phyloP scores from a whole-genome alignment of 179 eudicot genomes.

The Silene coronaria region DNA sequence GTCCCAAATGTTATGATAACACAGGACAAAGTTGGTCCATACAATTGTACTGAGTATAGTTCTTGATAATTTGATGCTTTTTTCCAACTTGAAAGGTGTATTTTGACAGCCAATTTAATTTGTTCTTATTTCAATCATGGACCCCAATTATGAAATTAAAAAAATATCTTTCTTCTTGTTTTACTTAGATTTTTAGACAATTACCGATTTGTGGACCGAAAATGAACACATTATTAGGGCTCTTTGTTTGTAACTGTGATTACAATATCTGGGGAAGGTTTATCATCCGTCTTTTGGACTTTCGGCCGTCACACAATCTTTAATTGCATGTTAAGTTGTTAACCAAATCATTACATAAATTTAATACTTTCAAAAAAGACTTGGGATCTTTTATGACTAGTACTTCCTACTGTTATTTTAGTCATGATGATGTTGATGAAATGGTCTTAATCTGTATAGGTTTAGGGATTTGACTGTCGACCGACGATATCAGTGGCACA shows the following conservation, averaged over 20 bases:
- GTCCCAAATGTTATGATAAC: slow-evolving; percentile 12
- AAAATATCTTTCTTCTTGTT: not conserved
- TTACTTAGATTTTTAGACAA: not conserved
- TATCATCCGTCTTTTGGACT: not conserved
- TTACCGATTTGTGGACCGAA: not conserved
- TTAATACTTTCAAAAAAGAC: no score
- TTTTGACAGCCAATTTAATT: not conserved
- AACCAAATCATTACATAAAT: no score
- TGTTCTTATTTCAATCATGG: slow-evolving; percentile 5
- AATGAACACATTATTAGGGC: slow-evolving; percentile 4
- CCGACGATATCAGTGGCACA: not conserved
- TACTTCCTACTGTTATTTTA: no score
- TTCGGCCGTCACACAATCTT: not conserved
- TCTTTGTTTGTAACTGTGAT: not conserved
- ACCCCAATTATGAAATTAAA: not conserved
- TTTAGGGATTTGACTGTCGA: no score
- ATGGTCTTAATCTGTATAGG: no score
- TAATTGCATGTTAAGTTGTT: not conserved
- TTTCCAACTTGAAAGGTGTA: not conserved
- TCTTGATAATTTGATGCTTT: slow-evolving; percentile 1
- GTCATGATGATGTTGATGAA: no score
- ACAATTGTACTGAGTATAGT: not conserved
- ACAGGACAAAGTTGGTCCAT: slow-evolving; percentile 16
- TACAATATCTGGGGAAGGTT: slow-evolving; percentile 24
- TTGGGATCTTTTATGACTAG: no score